Evolutionary conservation across 129 eudicot species (phyloP).

Genomic region (Dittrichia graveolens): DNA sequence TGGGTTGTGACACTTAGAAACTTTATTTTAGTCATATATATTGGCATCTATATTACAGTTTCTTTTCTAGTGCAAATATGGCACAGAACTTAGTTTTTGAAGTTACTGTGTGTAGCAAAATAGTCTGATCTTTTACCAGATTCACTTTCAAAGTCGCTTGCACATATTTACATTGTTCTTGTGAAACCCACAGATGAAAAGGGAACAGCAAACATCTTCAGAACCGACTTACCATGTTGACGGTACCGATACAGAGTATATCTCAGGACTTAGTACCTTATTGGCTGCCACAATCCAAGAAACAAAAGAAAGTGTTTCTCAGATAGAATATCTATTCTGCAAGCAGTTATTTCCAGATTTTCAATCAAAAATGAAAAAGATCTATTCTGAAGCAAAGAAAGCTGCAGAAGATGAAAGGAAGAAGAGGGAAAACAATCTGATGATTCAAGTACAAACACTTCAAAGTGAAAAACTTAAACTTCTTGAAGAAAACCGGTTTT

Average conservation of each 20-base stretch:
- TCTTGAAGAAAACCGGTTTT: slow-evolving; percentile 50
- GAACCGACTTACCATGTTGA: slow-evolving; percentile 41
- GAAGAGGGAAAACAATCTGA: slow-evolving; percentile 59
- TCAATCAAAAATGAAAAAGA: slow-evolving; percentile 53
- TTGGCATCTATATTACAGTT: not conserved
- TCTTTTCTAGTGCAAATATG: not conserved
- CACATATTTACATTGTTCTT: slow-evolving; percentile 11
- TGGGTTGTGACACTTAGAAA: not conserved
- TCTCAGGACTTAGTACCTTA: slow-evolving; percentile 72
- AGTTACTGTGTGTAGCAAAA: not conserved
- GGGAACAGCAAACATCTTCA: slow-evolving; percentile 35
- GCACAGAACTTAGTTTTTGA: not conserved
- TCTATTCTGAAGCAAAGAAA: slow-evolving; percentile 63
- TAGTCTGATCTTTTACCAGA: not conserved
- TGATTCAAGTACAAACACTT: slow-evolving; percentile 52
- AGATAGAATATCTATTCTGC: slow-evolving; percentile 86
- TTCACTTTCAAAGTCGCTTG: not conserved
- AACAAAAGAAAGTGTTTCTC: slow-evolving; percentile 83
- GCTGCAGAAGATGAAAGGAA: slow-evolving; percentile 64
- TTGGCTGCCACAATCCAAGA: slow-evolving; percentile 89
- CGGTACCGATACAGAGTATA: slow-evolving; percentile 59
- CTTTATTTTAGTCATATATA: not conserved
- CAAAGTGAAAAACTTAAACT: slow-evolving; percentile 52
- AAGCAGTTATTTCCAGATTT: slow-evolving; percentile 75
- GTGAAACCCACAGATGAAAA: slow-evolving; percentile 53